Conservation (phyloP, 2,329 filamentous ascomycete genomes). For the Colletotrichum eleusines region DNA sequence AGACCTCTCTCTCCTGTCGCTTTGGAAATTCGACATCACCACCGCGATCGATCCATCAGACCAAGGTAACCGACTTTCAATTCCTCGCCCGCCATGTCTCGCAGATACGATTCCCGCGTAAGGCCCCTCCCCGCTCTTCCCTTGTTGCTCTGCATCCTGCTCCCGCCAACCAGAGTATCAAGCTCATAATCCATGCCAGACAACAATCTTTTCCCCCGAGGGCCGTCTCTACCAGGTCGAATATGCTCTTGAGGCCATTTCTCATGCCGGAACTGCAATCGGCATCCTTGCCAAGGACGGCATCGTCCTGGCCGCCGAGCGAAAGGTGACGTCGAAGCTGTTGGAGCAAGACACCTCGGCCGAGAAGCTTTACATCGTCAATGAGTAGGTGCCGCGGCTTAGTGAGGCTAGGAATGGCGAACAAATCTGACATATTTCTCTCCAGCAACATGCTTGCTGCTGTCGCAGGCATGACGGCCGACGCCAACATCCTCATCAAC, state of each 20-base stretch:
- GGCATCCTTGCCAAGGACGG: conserved; percentile 98
- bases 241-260: conserved; percentile 99
- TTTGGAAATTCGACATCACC: conserved; percentile 10
- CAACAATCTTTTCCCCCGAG: conserved; percentile 99
- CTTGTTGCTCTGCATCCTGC: conserved; percentile 44
- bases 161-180: conserved; percentile 14
- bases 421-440: conserved; percentile 3
- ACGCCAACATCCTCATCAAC: conserved; percentile 99
- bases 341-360: conserved; percentile 99
- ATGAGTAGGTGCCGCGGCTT: conserved; percentile 76
- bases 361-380: conserved; percentile 99
- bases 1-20: conserved; percentile 20
- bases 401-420: neutral
- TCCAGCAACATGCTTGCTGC: conserved; percentile 99
- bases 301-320: conserved; percentile 96
- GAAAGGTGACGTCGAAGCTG: conserved; percentile 99
- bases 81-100: conserved; percentile 76
- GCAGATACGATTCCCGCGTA: conserved; percentile 97
- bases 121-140: conserved; percentile 51
- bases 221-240: conserved; percentile 99
- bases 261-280: conserved; percentile 95
- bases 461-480: conserved; percentile 98
- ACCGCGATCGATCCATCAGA: neutral
- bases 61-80: conserved; percentile 1
- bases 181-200: conserved; percentile 66